These are phyloP conservation scores for Teratosphaeria pseudoeucalypti DNA, from an alignment of 2,329 filamentous ascomycete species.

Conservation along the genomic window DNA sequence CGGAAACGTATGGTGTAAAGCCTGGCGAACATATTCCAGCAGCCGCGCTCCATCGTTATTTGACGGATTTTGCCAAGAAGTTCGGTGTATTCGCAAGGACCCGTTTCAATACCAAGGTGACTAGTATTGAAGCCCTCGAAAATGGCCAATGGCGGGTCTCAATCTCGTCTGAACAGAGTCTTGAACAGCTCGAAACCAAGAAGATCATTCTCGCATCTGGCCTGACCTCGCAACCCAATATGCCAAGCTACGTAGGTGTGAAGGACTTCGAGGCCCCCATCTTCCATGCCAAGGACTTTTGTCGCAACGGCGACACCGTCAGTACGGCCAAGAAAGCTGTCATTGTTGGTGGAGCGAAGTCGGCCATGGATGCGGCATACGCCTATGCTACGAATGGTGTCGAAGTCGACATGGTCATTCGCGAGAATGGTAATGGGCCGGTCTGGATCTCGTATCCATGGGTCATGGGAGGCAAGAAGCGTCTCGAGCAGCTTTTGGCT, in stretches of 20 bases:
- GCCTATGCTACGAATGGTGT: slow-evolving; percentile 42
- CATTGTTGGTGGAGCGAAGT: slow-evolving; percentile 53
- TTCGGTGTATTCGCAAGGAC: slow-evolving; percentile 42
- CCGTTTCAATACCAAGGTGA: slow-evolving; percentile 36
- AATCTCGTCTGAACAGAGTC: background rate
- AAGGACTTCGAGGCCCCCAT: slow-evolving; percentile 18
- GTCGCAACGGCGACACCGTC: background rate
- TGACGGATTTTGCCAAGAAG: slow-evolving; percentile 45
- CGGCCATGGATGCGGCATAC: slow-evolving; percentile 53
- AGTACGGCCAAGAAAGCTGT: background rate
- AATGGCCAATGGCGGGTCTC: background rate
- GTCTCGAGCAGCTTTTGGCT: slow-evolving; percentile 54
- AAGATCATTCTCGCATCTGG: slow-evolving; percentile 55
- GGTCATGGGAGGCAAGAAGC: slow-evolving; percentile 10
- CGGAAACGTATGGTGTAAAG: slow-evolving; percentile 34
- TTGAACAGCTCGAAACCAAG: slow-evolving; percentile 27
- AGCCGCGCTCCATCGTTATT: slow-evolving; percentile 44
- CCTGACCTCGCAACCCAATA: slow-evolving; percentile 45
- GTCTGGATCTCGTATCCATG: slow-evolving; percentile 49
- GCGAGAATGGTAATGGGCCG: slow-evolving; percentile 49
- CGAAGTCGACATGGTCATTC: slow-evolving; percentile 48
- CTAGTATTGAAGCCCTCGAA: background rate
- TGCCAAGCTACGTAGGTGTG: slow-evolving; percentile 39
- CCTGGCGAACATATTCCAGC: slow-evolving; percentile 51
- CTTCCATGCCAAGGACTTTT: background rate